A percentile compares a stretch with the other conserved stretches of the same genome.
phyloP scores from a whole-genome alignment of 192 early-diverging fungal genomes.

The Coemansia sp. region DNA sequence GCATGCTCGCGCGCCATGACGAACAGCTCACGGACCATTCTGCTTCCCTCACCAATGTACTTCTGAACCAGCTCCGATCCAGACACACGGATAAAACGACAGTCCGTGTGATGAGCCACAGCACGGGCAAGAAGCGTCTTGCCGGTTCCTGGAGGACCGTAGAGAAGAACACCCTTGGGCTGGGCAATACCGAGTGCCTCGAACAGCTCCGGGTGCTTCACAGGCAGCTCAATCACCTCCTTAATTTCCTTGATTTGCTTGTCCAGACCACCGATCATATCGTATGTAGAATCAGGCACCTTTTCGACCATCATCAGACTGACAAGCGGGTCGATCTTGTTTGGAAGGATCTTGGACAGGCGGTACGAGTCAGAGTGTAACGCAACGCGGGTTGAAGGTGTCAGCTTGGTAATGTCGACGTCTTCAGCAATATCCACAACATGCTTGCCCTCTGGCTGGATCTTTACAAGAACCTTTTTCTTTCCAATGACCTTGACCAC shows the following conservation, averaged over 20 bases:
- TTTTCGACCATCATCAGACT: constrained; percentile 99
- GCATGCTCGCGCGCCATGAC: constrained; percentile 92
- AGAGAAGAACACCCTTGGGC: constrained; percentile 96
- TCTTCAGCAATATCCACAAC: constrained; percentile 93
- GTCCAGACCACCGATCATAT: constrained; percentile 98
- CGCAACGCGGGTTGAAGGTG: constrained; percentile 90
- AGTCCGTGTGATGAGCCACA: constrained; percentile 92
- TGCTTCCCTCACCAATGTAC: constrained; percentile 90
- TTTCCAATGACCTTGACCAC: constrained; percentile 99
- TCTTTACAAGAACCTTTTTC: constrained; percentile 89
- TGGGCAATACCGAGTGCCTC: constrained; percentile 98
- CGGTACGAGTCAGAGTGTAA: constrained; percentile 90
- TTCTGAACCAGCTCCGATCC: constrained; percentile 90
- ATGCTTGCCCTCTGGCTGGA: constrained; percentile 97
- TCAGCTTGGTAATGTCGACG: constrained; percentile 90
- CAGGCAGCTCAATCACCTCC: constrained; percentile 98
- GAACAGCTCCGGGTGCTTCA: constrained; percentile 99
- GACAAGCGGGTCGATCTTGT: constrained; percentile 98
- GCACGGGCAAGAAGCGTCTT: constrained; percentile 88
- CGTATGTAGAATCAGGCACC: constrained; percentile 98
- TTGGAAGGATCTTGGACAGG: constrained; percentile 93
- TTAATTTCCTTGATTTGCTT: constrained; percentile 99
- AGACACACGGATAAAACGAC: constrained; percentile 88
- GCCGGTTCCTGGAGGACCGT: constrained; percentile 87
- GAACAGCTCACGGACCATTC: constrained; percentile 89